These are phyloP conservation scores for Borovskyia barvae DNA, from an alignment of 208 protist genomes.

Conservation along the genomic window DNA sequence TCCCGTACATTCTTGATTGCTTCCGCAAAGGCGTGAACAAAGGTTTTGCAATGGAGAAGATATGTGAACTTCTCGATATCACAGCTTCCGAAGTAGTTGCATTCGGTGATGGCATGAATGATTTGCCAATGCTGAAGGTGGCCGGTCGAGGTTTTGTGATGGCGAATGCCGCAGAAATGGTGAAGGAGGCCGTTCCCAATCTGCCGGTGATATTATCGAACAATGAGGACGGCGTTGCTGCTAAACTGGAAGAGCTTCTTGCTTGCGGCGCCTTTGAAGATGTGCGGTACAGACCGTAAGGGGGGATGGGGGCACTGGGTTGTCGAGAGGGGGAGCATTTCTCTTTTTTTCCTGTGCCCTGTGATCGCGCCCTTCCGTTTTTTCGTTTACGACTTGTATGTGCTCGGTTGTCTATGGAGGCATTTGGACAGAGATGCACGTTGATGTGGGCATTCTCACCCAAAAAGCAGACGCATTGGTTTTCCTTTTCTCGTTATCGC, in stretches of 20 bases:
- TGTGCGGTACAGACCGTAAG: no score
- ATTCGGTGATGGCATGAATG: slow-evolving; percentile 80
- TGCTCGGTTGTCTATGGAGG: no score
- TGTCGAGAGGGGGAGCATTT: no score
- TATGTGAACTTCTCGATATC: slow-evolving; percentile 38
- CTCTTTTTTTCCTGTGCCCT: no score
- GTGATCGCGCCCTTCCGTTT: no score
- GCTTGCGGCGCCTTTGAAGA: slow-evolving; percentile 4
- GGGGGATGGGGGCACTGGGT: no score
- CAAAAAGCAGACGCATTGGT: background rate
- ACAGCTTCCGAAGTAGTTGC: slow-evolving; percentile 30
- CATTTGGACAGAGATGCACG: background rate
- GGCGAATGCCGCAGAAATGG: slow-evolving; percentile 39
- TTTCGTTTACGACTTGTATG: no score
- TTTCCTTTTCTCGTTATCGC: background rate
- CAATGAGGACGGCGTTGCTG: slow-evolving; percentile 53
- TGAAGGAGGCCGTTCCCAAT: slow-evolving; percentile 35
- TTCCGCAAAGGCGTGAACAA: slow-evolving; percentile 41
- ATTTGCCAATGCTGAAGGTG: slow-evolving; percentile 42
- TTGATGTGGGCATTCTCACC: no score
- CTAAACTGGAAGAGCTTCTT: slow-evolving; percentile 55
- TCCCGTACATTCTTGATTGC: slow-evolving; percentile 43
- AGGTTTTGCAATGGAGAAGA: slow-evolving; percentile 38
- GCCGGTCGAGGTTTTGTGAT: slow-evolving; percentile 62
- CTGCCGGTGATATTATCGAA: slow-evolving; percentile 52